phyloP scores from a whole-genome alignment of 371 early-diverging fungal genomes.

The Lichtheimia corymbifera region DNA sequence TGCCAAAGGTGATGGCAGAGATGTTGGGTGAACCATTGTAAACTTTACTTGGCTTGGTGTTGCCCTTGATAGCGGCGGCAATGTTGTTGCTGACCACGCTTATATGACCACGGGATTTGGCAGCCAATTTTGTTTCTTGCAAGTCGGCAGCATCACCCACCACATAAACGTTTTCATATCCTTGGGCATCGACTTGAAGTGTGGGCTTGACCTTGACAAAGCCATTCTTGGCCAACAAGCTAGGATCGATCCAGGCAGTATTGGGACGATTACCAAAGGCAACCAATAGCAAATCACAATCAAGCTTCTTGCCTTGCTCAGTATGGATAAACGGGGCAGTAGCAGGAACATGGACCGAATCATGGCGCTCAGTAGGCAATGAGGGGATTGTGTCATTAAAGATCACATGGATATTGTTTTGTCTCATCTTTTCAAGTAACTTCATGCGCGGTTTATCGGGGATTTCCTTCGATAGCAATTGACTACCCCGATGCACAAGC shows the following conservation, averaged over 20 bases:
- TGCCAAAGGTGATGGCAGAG: conserved; percentile 42
- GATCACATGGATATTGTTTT: conserved; percentile 44
- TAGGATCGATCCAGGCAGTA: conserved; percentile 23
- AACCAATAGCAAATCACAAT: conserved; percentile 52
- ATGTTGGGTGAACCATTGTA: conserved; percentile 24
- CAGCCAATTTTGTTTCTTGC: conserved; percentile 53
- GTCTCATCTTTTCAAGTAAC: conserved; percentile 25
- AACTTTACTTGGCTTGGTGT: conserved; percentile 11
- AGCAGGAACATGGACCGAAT: conserved; percentile 5
- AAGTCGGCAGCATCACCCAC: conserved; percentile 61
- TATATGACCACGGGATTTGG: conserved; percentile 40
- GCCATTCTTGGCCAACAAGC: conserved; percentile 15
- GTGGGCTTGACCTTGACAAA: conserved; percentile 51
- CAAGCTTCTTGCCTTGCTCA: conserved; percentile 31
- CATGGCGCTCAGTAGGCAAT: conserved; percentile 2
- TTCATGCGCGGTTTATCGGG: conserved; percentile 30
- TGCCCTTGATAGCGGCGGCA: conserved; percentile 25
- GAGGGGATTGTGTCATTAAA: conserved; percentile 45
- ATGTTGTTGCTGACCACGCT: conserved; percentile 43
- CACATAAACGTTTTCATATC: conserved; percentile 52
- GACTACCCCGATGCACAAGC: conserved; percentile 37
- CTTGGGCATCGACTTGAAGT: conserved; percentile 51
- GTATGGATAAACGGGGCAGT: conserved; percentile 19
- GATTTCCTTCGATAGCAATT: conserved; percentile 13
- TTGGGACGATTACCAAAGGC: conserved; percentile 48